Conservation (phyloP, 1,139 yeast species). For the Pichia sp. region DNA sequence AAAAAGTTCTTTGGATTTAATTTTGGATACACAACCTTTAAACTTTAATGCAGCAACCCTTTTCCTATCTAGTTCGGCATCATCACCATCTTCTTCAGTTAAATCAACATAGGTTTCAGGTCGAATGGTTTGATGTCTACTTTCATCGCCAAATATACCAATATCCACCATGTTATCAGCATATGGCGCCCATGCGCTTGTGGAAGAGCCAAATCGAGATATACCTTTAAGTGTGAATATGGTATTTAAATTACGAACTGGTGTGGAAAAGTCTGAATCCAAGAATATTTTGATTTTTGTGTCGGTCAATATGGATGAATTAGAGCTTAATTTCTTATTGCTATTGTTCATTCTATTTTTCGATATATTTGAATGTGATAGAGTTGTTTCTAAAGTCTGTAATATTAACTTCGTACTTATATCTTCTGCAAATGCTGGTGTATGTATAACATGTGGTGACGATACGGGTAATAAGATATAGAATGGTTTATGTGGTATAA, state of each 20-base stretch:
- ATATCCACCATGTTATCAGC: conserved; percentile 65
- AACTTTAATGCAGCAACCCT: conserved; percentile 52
- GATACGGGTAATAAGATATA: conserved; percentile 67
- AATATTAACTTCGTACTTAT: conserved; percentile 51
- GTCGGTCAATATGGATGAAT: neutral
- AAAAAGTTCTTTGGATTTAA: conserved; percentile 37
- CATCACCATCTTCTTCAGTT: conserved; percentile 9
- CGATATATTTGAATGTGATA: conserved; percentile 38
- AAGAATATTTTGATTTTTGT: conserved; percentile 8
- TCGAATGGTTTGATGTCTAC: conserved; percentile 29
- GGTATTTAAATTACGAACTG: conserved; percentile 53
- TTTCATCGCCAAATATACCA: conserved; percentile 49
- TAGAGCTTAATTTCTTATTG: neutral
- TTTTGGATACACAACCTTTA: conserved; percentile 44
- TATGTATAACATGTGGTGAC: conserved; percentile 66
- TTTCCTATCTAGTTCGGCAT: conserved; percentile 26
- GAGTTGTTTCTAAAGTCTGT: conserved; percentile 55
- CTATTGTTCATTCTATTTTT: conserved; percentile 19
- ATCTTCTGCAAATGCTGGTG: conserved; percentile 46
- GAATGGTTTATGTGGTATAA: conserved; percentile 51
- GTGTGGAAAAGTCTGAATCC: conserved; percentile 25
- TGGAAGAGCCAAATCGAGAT: conserved; percentile 55
- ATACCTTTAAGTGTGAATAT: conserved; percentile 59
- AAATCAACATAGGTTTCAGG: conserved; percentile 23
- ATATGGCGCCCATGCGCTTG: conserved; percentile 71